These are phyloP conservation scores for Spathaspora sp. DNA, from an alignment of 805 yeast species.

Conservation along the genomic window DNA sequence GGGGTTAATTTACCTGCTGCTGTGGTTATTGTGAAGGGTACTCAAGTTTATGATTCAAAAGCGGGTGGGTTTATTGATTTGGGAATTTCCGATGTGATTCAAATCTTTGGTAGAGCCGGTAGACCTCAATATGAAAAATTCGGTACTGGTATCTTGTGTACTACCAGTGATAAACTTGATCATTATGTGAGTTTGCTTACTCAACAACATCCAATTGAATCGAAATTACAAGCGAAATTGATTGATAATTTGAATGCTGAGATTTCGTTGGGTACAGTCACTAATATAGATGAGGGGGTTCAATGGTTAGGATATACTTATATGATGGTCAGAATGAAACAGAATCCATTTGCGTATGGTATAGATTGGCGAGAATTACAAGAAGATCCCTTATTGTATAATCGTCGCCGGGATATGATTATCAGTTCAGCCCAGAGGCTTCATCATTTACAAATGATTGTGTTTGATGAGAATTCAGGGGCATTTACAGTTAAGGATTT, in stretches of 20 bases:
- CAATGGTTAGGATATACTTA: constrained; percentile 98
- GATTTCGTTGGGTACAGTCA: constrained; percentile 90
- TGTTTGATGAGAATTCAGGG: constrained; percentile 80
- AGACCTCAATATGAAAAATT: constrained; percentile 91
- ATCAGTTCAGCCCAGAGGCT: constrained; percentile 75
- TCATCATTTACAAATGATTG: constrained; percentile 89
- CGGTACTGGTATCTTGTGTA: constrained; percentile 91
- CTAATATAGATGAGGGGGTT: constrained; percentile 90
- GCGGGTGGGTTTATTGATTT: constrained; percentile 92
- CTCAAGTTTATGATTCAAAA: constrained; percentile 91
- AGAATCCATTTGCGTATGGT: constrained; percentile 90
- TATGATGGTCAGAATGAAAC: constrained; percentile 88
- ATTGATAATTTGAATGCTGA: constrained; percentile 96
- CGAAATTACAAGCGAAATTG: constrained; percentile 68
- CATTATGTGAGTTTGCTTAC: constrained; percentile 86
- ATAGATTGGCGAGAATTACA: constrained; percentile 81
- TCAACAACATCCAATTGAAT: constrained; percentile 96
- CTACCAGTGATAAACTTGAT: constrained; percentile 75
- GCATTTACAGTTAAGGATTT: constrained; percentile 81
- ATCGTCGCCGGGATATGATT: constrained; percentile 72
- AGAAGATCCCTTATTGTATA: constrained; percentile 77
- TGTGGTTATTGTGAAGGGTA: constrained; percentile 93
- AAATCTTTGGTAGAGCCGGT: constrained; percentile 99
- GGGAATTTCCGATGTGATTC: constrained; percentile 95
- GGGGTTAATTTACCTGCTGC: constrained; percentile 99